Evolutionary conservation across 2,329 filamentous ascomycete species (phyloP).

Genomic region (Nemania abortiva): DNA sequence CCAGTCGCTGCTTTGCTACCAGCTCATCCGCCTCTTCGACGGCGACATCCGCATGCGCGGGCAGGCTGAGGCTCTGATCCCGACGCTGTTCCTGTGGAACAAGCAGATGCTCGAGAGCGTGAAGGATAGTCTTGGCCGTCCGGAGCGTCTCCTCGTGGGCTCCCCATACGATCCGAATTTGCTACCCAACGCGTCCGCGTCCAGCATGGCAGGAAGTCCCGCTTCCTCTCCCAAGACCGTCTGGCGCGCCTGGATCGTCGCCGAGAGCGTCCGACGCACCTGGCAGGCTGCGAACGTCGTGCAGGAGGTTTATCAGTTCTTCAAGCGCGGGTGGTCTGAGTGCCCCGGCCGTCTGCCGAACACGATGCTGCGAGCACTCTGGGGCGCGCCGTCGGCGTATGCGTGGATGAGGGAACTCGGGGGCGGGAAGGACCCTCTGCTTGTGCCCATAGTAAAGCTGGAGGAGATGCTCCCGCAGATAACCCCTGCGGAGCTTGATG

Average conservation of each 20-base stretch:
- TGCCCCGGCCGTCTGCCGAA: constrained; percentile 48
- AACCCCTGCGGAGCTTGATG: constrained; percentile 41
- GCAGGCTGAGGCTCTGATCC: constrained; percentile 50
- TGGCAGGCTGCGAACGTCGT: constrained; percentile 45
- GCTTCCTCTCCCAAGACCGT: constrained; percentile 24
- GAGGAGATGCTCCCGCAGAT: constrained; percentile 35
- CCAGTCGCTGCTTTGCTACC: constrained; percentile 50
- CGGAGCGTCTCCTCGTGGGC: constrained; percentile 33
- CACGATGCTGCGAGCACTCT: constrained; percentile 48
- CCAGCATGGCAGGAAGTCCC: background rate
- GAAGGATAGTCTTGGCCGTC: constrained; percentile 26
- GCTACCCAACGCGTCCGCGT: background rate
- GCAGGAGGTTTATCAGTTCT: constrained; percentile 46
- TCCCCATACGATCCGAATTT: constrained; percentile 14
- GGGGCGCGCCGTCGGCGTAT: constrained; percentile 48
- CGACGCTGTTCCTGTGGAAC: constrained; percentile 47
- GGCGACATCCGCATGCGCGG: constrained; percentile 52
- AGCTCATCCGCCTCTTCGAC: constrained; percentile 53
- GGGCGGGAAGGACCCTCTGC: constrained; percentile 34
- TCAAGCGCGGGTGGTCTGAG: constrained; percentile 46
- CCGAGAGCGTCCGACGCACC: constrained; percentile 50
- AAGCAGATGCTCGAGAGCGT: constrained; percentile 42
- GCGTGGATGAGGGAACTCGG: constrained; percentile 39
- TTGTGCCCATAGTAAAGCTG: constrained; percentile 34
- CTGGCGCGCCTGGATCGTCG: constrained; percentile 50